phyloP scores from a whole-genome alignment of 768 basidiomycete species.

The Collybia nuda region DNA sequence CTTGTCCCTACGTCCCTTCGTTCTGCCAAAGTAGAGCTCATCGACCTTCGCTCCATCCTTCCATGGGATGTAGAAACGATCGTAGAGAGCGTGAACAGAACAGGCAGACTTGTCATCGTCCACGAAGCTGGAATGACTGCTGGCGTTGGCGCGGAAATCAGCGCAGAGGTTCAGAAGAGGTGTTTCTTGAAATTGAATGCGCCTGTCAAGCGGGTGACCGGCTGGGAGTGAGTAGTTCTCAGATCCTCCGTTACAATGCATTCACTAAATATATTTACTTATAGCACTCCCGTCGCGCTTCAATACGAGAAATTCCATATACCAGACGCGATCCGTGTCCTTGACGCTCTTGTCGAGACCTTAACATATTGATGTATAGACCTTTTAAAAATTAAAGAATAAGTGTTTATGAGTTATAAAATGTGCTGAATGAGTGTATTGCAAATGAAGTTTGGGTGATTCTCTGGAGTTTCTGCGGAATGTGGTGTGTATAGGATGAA shows the following conservation, averaged over 20 bases:
- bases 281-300: conserved; percentile 78
- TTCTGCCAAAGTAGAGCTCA: conserved; percentile 77
- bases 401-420: not conserved
- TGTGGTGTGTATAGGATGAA: too few species aligned
- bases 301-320: conserved; percentile 92
- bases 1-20: conserved; percentile 68
- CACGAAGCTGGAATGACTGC: conserved; percentile 90
- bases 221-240: conserved; percentile 85
- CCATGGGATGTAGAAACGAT: conserved; percentile 88
- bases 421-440: not conserved
- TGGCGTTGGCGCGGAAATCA: conserved; percentile 89
- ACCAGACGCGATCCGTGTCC: conserved; percentile 80
- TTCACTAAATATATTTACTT: not conserved
- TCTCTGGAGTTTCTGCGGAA: too few species aligned
- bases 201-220: conserved; percentile 82
- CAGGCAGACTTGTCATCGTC: conserved; percentile 83
- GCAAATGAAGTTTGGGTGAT: not conserved
- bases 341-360: conserved; percentile 85
- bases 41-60: conserved; percentile 86
- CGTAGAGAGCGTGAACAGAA: conserved; percentile 79
- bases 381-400: not conserved
- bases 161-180: conserved; percentile 85
- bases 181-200: conserved; percentile 89
- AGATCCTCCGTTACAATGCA: not conserved
- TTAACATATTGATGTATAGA: conserved; percentile 52